Conservation (phyloP, 352 stramenopile species). For the Phytophthora hybrid region DNA sequence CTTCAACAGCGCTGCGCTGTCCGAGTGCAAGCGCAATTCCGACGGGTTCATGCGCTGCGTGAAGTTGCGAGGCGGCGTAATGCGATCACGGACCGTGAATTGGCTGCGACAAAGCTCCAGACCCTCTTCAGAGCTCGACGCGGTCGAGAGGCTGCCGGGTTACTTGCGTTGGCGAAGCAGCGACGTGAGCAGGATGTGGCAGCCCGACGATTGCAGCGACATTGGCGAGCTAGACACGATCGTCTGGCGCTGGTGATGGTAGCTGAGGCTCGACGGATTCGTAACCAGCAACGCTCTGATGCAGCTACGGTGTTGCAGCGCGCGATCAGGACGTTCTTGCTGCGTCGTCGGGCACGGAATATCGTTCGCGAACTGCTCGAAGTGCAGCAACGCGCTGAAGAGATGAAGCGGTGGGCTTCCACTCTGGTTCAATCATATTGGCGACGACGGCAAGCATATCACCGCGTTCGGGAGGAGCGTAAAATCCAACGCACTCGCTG, state of each 20-base stretch:
- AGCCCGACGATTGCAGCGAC: slow-evolving; percentile 55
- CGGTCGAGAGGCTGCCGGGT: slow-evolving; percentile 48
- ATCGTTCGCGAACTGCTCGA: slow-evolving; percentile 60
- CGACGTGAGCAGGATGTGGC: slow-evolving; percentile 50
- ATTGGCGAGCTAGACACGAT: slow-evolving; percentile 59
- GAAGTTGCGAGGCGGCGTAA: slow-evolving; percentile 41
- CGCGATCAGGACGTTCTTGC: slow-evolving; percentile 49
- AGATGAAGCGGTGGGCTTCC: slow-evolving; percentile 76
- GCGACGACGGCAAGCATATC: slow-evolving; percentile 52
- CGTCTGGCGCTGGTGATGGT: slow-evolving; percentile 55
- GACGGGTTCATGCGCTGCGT: slow-evolving; percentile 47
- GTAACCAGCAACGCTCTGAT: slow-evolving; percentile 36
- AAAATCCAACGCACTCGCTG: slow-evolving; percentile 71
- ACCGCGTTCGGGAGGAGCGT: slow-evolving; percentile 45
- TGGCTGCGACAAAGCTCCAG: slow-evolving; percentile 70
- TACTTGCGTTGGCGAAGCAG: slow-evolving; percentile 52
- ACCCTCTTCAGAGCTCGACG: slow-evolving; percentile 59
- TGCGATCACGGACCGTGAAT: slow-evolving; percentile 40
- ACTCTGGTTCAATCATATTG: slow-evolving; percentile 79
- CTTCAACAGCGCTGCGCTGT: slow-evolving; percentile 49
- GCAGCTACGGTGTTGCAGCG: slow-evolving; percentile 60
- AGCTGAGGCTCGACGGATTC: slow-evolving; percentile 44
- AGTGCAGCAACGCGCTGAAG: slow-evolving; percentile 48
- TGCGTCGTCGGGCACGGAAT: slow-evolving; percentile 52
- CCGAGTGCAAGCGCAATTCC: slow-evolving; percentile 62